Evolutionary conservation across 495 filamentous ascomycete species (phyloP), one percentile per base, ranked within the genome.

Genomic region (Podospora bellae-mahoneyi): DNA sequence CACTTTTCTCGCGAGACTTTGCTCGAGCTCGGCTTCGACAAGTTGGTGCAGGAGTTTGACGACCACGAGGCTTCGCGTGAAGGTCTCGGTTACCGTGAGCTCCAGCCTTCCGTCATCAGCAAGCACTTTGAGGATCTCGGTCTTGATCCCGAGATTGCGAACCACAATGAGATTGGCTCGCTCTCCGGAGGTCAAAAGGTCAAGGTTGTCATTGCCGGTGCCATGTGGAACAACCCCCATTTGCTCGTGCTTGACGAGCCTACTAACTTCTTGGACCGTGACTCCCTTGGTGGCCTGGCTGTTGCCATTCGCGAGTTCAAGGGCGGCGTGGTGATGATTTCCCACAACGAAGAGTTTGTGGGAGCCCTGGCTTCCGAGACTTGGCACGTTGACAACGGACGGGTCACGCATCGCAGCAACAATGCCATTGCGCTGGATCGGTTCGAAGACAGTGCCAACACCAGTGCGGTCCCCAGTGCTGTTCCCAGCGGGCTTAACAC

Each of bases 221-320:
- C 92, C 69, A 95, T 97, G 93, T 97, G 94, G 95, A 97, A 97
- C 81, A 98, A 97, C 83, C 95, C 95, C 0, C 95, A 99, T 83
- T 82, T 99, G 68, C 88, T 99, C 62, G 95, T 99, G 19, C 90
- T 99, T 18, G 95, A 99, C 87, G 95, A 99, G 81, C 95, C 95
- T 34, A 98, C 95, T 79, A 99, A 99, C 84, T 99, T 97, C 86
- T 87, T 99, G 81, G 95, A 99, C 72, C 92, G 95, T 72, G 96
- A 99, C 81, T 96, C 93, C 0, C 89, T 99, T 9, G 95, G 95
- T 72, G 95, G 94, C 77, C 84, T 99, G 65, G 94, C 95, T 20
- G 94, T 96, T 44, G 95, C 95, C 66, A 97, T 99, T 76, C 91
- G 93, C 70, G 95, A 99, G 76, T 99, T 93, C 87, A 94, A 92